Percentiles rank a stretch among this genome's conserved stretches.
These are phyloP conservation scores for Morella rubra DNA, from an alignment of 306 rosid species.

Conservation along the genomic window DNA sequence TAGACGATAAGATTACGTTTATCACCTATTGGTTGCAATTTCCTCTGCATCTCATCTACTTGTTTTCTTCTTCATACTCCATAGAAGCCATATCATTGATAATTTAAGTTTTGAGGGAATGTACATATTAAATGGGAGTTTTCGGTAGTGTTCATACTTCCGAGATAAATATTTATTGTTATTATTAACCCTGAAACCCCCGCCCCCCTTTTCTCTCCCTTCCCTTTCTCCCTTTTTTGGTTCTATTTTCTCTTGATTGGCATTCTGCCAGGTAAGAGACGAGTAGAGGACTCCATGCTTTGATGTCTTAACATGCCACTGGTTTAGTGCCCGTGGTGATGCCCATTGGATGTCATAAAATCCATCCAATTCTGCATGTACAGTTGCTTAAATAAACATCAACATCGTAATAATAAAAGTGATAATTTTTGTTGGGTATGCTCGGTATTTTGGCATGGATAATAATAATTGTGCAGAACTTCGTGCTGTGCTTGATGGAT, in stretches of 20 bases:
- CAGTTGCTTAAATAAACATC: no score
- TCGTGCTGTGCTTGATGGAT: no score
- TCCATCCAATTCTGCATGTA: no score
- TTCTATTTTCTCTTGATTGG: no score
- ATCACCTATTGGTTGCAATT: neutral
- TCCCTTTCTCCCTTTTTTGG: no score
- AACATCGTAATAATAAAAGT: no score
- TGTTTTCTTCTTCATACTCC: neutral
- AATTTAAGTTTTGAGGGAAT: slow-evolving; percentile 8
- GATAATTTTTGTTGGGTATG: no score
- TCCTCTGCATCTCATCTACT: slow-evolving; percentile 3
- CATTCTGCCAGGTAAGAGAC: neutral
- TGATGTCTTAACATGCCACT: neutral
- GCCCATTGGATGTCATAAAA: neutral
- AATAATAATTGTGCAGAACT: no score
- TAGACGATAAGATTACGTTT: neutral
- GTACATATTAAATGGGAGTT: neutral
- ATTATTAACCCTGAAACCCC: no score
- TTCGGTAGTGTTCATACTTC: neutral
- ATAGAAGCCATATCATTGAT: neutral
- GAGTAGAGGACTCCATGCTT: neutral
- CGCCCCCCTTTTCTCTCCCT: no score
- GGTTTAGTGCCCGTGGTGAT: neutral
- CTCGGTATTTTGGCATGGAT: no score
- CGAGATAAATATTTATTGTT: no score